Conservation (phyloP, 805 yeast species). For the Candida insectorum region DNA sequence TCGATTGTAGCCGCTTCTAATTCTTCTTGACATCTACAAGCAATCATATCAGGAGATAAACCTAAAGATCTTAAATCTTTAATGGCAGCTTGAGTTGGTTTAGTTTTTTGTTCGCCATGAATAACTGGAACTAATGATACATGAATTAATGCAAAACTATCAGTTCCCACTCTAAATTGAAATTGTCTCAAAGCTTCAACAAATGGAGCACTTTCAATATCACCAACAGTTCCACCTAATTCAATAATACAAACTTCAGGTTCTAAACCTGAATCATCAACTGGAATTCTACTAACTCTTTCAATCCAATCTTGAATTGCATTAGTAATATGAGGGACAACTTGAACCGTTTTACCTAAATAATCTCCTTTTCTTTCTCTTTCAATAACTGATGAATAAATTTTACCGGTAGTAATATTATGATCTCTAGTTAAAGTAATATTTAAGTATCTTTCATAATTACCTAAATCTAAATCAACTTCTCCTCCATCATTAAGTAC, state of each 20-base stretch:
- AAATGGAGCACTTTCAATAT: conserved; percentile 97
- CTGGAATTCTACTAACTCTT: conserved; percentile 86
- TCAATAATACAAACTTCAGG: conserved; percentile 98
- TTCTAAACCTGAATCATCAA: conserved; percentile 78
- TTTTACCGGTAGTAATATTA: conserved; percentile 97
- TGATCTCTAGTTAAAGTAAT: conserved; percentile 91
- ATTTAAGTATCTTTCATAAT: conserved; percentile 94
- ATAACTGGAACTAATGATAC: conserved; percentile 97
- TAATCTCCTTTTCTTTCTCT: conserved; percentile 96
- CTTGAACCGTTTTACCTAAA: conserved; percentile 98
- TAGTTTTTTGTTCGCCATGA: conserved; percentile 98
- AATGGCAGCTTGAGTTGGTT: conserved; percentile 99
- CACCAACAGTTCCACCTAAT: conserved; percentile 99
- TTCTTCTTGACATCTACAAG: conserved; percentile 89
- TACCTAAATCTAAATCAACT: conserved; percentile 96
- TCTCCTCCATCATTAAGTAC: conserved; percentile 99
- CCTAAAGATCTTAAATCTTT: conserved; percentile 95
- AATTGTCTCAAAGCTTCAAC: conserved; percentile 99
- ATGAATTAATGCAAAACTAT: conserved; percentile 92
- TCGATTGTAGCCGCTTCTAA: conserved; percentile 83
- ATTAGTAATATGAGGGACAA: conserved; percentile 95
- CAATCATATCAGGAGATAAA: conserved; percentile 93
- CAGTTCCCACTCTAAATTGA: conserved; percentile 93
- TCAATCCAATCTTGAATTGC: conserved; percentile 99
- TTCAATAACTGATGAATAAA: conserved; percentile 90